phyloP scores from a whole-genome alignment of 768 basidiomycete genomes.

The Suillus subluteus region DNA sequence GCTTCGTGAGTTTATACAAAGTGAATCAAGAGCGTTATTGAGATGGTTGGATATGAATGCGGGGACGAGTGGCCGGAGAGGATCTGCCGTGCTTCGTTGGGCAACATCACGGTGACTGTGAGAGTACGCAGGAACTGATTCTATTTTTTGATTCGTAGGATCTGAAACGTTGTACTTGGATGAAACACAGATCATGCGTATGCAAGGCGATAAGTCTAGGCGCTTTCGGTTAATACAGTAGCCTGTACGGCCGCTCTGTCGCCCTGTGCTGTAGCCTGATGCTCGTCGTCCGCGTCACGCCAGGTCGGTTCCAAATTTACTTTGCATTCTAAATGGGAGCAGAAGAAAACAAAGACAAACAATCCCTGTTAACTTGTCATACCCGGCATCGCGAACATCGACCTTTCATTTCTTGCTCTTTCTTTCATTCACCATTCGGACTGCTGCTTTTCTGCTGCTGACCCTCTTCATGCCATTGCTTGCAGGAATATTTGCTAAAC shows the following conservation, averaged over 20 bases:
- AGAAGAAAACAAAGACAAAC: not conserved
- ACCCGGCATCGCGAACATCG: conserved; percentile 6
- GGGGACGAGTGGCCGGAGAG: not conserved
- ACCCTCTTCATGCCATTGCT: conserved; percentile 31
- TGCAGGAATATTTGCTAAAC: conserved; percentile 32
- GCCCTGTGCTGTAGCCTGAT: not conserved
- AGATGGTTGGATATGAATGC: not conserved
- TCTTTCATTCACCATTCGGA: conserved; percentile 14
- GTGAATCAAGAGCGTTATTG: not conserved
- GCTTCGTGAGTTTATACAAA: not conserved
- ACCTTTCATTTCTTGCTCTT: conserved; percentile 20
- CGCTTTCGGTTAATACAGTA: not conserved
- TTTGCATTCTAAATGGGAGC: conserved; percentile 1
- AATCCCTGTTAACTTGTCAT: conserved; percentile 3
- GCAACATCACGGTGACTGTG: not conserved
- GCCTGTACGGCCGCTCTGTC: not conserved
- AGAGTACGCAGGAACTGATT: not conserved
- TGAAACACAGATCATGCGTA: not conserved
- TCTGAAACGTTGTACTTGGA: not conserved
- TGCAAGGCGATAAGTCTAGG: not conserved
- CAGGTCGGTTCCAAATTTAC: not conserved
- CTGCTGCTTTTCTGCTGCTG: conserved; percentile 15
- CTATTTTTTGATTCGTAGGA: not conserved
- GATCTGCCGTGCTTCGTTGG: not conserved
- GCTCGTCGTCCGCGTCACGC: not conserved